Base-by-base conservation (phyloP, 768 basidiomycete genomes). In the Tricholoma sp. region DNA sequence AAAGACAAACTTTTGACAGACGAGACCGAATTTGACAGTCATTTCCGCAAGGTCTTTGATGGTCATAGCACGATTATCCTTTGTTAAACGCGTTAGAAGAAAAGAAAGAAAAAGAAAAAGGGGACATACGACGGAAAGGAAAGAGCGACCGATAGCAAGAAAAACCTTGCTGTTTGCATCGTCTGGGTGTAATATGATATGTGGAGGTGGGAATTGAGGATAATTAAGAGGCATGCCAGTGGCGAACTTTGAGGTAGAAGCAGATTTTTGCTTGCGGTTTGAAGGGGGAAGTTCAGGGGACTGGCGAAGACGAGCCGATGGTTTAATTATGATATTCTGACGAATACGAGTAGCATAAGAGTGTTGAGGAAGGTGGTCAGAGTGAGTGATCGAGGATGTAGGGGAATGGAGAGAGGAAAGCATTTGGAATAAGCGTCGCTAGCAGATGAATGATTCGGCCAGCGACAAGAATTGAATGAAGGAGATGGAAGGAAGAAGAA, bases 1-100 rank as follows among this genome's bases (percentile, higher is more conserved):
- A 47, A 33, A 9, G 56, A 69, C 69, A 58, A 61, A 91, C 89
- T 88, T 91, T 74, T 89, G 87, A 69, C 88, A 89, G 56, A 80
- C 74, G 17, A 90, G 76, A 51, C 89, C 89, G 63, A 76, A 80
- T 59, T 73, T 74, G 59, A 84, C 76, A 36, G 83, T 78, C 73
- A 84, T 81, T 62, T 90, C 86, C 32, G 89, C 84, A 53, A 91
- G 82, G 73, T 91, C 89, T 69, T 91, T 91, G 73, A 91, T 86
- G 41, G 89, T 91, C 84, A 90, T 88, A 48, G 89, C 89, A 50
- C 87, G 83, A 70, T 91, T 91, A 65, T 86, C 82, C 87, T 24
- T n/a, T 89, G 55, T 18, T 41, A 10, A 37, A 58, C 32, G 45
- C 52, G 58, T 29, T 20, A 41, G 51, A 63, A 60, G 45, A 56